Base-by-base conservation (phyloP, 192 early-diverging fungal genomes). In the Coemansia sp. region DNA sequence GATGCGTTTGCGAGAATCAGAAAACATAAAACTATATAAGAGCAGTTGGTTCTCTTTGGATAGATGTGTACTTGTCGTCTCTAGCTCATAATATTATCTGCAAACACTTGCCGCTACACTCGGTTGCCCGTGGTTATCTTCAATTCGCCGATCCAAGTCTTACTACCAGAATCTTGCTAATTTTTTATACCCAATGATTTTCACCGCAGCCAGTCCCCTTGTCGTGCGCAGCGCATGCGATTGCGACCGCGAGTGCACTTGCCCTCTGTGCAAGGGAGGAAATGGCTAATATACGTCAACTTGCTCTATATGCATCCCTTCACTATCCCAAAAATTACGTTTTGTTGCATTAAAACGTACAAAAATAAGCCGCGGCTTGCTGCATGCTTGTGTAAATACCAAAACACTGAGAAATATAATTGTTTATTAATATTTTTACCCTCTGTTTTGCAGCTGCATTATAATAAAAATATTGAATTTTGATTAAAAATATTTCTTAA, bases 231-330 rank as follows among this genome's bases (percentile, higher is more conserved):
- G 5, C 18, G 28, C 5, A 17, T 51, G 61, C 43, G 18, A 52
- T 8, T 52, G 48, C 63, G 63, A 65, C 64, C 64, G 51, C 14
- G 61, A 45, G 41, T 63, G 61, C 61, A 63, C 61, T 6, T 63
- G 61, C 43, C 41, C 38, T 4, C 61, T 65, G n/a, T 65, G 64
- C 52, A 65, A 54, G 22, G 63, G 63, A 5, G 34, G 54, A 22
- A 56, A n/a, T 39, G 54, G 54, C 22, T 56, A 56, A 56, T 33
- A 48, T 48, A 15, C 12, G 14, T 15, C 45, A 15, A 1, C 45
- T 48, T 48, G 45, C 12, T 48, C 3, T 48, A 15, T 15, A 48
- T 48, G 12, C 45, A 48, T 48, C 45, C 12, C 17, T 15, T 48
- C 17, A 15, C 4, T 3, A 48, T 15, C 45, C 45, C 45, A 48